phyloP scores from a whole-genome alignment of 78 protist genomes.

The Guillardia theta region DNA sequence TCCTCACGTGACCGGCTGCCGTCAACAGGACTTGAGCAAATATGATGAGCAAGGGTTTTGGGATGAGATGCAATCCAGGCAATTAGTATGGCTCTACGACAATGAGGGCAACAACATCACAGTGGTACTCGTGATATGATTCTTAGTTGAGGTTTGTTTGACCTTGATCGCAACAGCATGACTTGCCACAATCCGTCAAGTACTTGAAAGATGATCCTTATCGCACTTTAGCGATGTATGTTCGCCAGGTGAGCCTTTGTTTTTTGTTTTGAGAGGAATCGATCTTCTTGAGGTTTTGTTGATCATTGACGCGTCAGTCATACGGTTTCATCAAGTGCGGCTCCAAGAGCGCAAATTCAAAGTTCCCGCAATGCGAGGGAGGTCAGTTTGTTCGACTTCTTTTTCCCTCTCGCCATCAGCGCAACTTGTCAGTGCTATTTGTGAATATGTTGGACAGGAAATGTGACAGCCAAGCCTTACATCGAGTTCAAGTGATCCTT shows the following conservation, averaged over 20 bases:
- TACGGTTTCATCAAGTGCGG: not conserved
- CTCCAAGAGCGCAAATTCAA: not conserved
- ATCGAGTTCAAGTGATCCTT: not conserved
- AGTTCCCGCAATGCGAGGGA: not conserved
- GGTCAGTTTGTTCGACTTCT: no score
- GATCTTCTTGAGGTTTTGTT: not conserved
- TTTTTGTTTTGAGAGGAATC: not conserved
- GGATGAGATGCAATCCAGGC: no score
- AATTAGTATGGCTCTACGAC: no score
- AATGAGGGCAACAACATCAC: no score
- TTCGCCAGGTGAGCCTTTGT: not conserved
- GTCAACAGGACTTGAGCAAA: no score
- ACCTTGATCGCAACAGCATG: not conserved
- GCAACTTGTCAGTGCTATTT: no score
- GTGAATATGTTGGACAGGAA: no score
- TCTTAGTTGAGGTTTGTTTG: not conserved
- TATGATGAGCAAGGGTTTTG: no score
- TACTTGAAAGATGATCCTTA: not conserved
- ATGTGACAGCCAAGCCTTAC: not conserved
- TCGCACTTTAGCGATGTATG: not conserved
- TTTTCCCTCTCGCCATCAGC: no score
- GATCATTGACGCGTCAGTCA: not conserved
- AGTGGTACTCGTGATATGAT: no score
- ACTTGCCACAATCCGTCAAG: not conserved
- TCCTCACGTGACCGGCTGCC: no score